Conservation (phyloP, 495 filamentous ascomycete genomes). For the Xylaria grammica region DNA sequence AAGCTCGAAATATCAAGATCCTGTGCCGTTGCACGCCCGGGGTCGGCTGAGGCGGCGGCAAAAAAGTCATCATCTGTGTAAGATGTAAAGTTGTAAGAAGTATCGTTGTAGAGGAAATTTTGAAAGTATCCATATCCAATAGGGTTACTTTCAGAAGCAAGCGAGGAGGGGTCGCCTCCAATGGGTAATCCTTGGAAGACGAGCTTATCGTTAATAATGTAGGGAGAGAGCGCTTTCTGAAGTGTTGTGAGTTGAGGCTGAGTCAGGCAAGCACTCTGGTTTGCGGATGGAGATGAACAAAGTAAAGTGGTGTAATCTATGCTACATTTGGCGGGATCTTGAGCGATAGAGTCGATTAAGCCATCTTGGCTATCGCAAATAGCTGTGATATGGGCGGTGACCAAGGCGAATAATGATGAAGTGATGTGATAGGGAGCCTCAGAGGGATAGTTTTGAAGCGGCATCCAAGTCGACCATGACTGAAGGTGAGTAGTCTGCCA, state of each 20-base stretch:
- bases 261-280: slow-evolving; percentile 55
- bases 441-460: slow-evolving; percentile 38
- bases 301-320: slow-evolving; percentile 58
- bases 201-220: slow-evolving; percentile 23
- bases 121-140: slow-evolving; percentile 41
- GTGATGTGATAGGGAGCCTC: slow-evolving; percentile 55
- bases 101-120: slow-evolving; percentile 47
- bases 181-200: slow-evolving; percentile 1
- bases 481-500: slow-evolving; percentile 51
- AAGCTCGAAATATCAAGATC: slow-evolving; percentile 53
- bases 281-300: slow-evolving; percentile 42
- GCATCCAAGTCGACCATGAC: slow-evolving; percentile 45
- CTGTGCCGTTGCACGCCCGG: slow-evolving; percentile 34
- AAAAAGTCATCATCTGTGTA: slow-evolving; percentile 37
- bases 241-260: slow-evolving; percentile 43
- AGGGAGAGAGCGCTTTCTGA: slow-evolving; percentile 54
- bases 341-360: slow-evolving; percentile 63
- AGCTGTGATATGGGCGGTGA: slow-evolving; percentile 60
- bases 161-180: slow-evolving; percentile 9
- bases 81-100: slow-evolving; percentile 38
- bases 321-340: slow-evolving; percentile 60
- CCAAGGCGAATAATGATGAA: slow-evolving; percentile 49
- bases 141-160: slow-evolving; percentile 3
- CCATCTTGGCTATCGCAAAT: slow-evolving; percentile 70
- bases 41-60: background rate